phyloP scores from a whole-genome alignment of 2,329 filamentous ascomycete species.

The Aspergillus hiratsukae region DNA sequence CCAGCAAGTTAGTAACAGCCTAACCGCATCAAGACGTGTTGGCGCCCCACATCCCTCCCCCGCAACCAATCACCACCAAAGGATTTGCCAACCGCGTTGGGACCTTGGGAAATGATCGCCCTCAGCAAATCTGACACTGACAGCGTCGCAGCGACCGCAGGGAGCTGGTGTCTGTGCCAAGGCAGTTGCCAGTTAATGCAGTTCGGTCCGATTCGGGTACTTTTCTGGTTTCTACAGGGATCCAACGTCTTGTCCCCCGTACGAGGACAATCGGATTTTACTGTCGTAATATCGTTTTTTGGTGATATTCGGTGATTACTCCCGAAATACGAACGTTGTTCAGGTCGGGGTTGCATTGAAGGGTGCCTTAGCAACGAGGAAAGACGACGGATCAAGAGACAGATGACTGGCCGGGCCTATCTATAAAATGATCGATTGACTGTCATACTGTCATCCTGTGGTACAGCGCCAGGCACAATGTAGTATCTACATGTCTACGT shows the following conservation, averaged over 20 bases:
- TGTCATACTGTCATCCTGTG: neutral
- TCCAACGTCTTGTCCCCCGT: too few species aligned
- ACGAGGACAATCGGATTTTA: neutral
- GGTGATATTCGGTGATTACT: neutral
- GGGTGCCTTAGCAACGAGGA: neutral
- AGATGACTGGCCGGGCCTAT: neutral
- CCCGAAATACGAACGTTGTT: neutral
- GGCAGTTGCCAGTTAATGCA: too few species aligned
- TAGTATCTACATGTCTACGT: neutral
- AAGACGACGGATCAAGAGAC: too few species aligned
- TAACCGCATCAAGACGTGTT: conserved; percentile 10
- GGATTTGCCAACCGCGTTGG: conserved; percentile 5
- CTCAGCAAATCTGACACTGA: conserved; percentile 11
- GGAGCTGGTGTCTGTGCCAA: too few species aligned
- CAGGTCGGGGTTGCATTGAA: neutral
- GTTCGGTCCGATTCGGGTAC: too few species aligned
- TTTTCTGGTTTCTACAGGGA: neutral
- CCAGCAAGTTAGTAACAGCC: neutral
- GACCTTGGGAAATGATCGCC: conserved; percentile 13
- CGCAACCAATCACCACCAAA: conserved; percentile 1
- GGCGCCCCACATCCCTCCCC: conserved; percentile 1
- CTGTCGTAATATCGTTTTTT: neutral
- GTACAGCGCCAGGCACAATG: neutral
- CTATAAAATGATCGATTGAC: neutral
- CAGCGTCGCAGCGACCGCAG: too few species aligned